Evolutionary conservation across 176 grass and related monocot species (phyloP).

Genomic region (Cenchrus americanus): DNA sequence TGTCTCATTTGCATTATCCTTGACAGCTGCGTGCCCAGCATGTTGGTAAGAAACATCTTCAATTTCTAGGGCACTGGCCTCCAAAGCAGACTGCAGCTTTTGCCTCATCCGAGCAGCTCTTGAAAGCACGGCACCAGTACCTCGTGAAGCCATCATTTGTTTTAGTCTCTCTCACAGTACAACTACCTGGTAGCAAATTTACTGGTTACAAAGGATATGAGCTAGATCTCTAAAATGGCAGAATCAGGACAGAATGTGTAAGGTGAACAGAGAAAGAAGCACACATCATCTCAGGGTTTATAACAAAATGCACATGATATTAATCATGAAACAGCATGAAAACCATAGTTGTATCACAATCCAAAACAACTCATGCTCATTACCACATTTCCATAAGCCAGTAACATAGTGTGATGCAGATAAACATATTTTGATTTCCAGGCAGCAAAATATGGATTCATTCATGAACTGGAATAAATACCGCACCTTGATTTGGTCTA

Average conservation of each 20-base stretch:
- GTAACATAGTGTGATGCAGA: not conserved
- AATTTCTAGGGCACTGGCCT: constrained; percentile 82
- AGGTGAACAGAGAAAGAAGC: constrained; percentile 7
- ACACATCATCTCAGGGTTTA: not conserved
- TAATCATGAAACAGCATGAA: constrained; percentile 10
- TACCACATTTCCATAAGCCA: not conserved
- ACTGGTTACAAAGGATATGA: constrained; percentile 31
- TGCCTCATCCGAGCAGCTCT: constrained; percentile 90
- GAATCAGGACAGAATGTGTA: not conserved
- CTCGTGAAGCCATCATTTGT: constrained; percentile 71
- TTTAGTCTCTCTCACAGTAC: not conserved
- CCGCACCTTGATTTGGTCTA: not conserved
- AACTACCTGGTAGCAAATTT: not conserved
- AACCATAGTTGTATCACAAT: not conserved
- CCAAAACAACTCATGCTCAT: not conserved
- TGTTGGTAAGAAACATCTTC: constrained; percentile 96
- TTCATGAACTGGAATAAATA: not conserved
- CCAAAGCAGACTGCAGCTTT: constrained; percentile 80
- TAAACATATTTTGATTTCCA: not conserved
- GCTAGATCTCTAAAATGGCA: not conserved
- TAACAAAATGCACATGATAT: not conserved
- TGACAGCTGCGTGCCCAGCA: constrained; percentile 82
- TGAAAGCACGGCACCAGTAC: constrained; percentile 56
- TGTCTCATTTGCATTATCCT: constrained; percentile 74
- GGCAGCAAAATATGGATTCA: not conserved